phyloP scores from a whole-genome alignment of 2,329 filamentous ascomycete species.

The Xylariaceae sp. region DNA sequence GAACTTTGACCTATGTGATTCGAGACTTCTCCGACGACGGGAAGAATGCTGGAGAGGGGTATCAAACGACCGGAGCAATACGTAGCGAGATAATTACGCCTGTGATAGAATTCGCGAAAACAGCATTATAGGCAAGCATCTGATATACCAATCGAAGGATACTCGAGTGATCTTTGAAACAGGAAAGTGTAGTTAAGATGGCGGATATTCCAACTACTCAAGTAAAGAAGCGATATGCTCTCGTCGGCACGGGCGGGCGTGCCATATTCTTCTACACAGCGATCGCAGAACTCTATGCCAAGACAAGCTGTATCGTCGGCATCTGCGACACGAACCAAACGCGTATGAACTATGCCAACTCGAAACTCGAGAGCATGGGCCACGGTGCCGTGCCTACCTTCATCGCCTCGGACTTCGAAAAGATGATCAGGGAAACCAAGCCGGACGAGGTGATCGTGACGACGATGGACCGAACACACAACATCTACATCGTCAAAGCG shows the following conservation, averaged over 20 bases:
- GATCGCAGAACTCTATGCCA: conserved; percentile 49
- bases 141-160: too few relatives aligned
- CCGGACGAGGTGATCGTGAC: conserved; percentile 61
- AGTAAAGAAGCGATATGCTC: conserved; percentile 44
- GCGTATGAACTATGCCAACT: conserved; percentile 54
- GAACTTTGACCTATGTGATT: too few relatives aligned
- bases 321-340: conserved; percentile 60
- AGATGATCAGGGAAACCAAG: conserved; percentile 52
- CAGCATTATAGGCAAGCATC: too few relatives aligned
- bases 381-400: conserved; percentile 50
- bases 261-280: conserved; percentile 59
- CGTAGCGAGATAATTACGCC: too few relatives aligned
- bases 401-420: conserved; percentile 51
- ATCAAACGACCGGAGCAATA: too few relatives aligned
- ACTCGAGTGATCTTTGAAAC: too few relatives aligned
- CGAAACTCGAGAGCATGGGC: conserved; percentile 42
- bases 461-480: conserved; percentile 59
- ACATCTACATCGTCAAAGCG: conserved; percentile 56
- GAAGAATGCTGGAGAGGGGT: too few relatives aligned
- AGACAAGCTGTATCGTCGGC: conserved; percentile 49
- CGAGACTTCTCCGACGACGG: too few relatives aligned
- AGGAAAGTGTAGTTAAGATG: conserved; percentile 21
- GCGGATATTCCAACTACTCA: conserved; percentile 12
- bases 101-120: too few relatives aligned
- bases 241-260: conserved; percentile 57